Conservation (phyloP, 305 asterid genomes). For the Plantago lanceolata region DNA sequence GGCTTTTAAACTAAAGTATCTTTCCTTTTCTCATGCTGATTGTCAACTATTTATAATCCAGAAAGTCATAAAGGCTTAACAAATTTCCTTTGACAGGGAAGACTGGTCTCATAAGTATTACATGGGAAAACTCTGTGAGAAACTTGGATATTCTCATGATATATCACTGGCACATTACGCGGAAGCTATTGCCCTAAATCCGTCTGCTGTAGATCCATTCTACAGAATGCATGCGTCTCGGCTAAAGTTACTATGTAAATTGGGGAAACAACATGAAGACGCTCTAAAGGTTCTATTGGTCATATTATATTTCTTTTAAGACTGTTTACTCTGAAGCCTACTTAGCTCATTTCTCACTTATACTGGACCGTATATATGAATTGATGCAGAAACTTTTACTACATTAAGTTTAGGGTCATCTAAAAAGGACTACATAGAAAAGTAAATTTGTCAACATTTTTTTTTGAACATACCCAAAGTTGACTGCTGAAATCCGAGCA, state of each 20-base stretch:
- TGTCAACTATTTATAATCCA: slow-evolving; percentile 27
- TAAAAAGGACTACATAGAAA: slow-evolving; percentile 17
- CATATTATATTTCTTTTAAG: slow-evolving; percentile 19
- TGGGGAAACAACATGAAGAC: slow-evolving; percentile 64
- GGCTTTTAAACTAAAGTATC: slow-evolving; percentile 80
- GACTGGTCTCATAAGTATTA: slow-evolving; percentile 98
- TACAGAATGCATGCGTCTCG: slow-evolving; percentile 99
- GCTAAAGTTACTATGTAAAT: slow-evolving; percentile 73
- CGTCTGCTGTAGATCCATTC: slow-evolving; percentile 95
- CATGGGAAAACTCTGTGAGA: slow-evolving; percentile 88
- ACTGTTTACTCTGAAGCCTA: slow-evolving; percentile 9
- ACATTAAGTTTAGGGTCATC: slow-evolving; percentile 16
- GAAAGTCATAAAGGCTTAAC: slow-evolving; percentile 24
- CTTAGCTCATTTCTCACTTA: slow-evolving; percentile 11
- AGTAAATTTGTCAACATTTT: slow-evolving; percentile 16
- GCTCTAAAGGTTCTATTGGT: slow-evolving; percentile 62
- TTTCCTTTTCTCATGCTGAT: slow-evolving; percentile 29
- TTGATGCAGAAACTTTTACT: slow-evolving; percentile 12
- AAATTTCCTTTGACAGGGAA: slow-evolving; percentile 55
- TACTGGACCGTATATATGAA: slow-evolving; percentile 5
- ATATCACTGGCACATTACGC: slow-evolving; percentile 71
- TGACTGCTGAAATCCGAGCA: slow-evolving; percentile 21
- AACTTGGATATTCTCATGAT: slow-evolving; percentile 73
- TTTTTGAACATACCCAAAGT: slow-evolving; percentile 17
- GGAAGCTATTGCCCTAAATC: slow-evolving; percentile 80